Evolutionary conservation across 129 eudicot species (phyloP).

Genomic region (Flaveria sonorensis): DNA sequence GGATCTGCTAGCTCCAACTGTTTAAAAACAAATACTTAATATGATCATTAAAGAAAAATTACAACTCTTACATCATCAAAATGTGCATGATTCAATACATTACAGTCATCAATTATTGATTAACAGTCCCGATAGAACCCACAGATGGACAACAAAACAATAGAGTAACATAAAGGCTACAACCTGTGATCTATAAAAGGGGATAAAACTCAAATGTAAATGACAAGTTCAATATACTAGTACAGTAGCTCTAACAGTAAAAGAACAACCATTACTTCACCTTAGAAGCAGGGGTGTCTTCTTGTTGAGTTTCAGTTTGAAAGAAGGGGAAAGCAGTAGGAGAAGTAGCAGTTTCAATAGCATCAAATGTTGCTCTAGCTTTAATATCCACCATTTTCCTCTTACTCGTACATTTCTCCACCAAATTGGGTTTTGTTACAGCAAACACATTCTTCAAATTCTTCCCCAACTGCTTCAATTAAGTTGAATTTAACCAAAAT

Average conservation of each 20-base stretch:
- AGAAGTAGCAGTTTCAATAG: conserved; percentile 32
- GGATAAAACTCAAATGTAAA: no score
- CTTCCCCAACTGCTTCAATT: conserved; percentile 36
- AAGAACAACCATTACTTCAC: conserved; percentile 21
- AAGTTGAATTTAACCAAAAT: background rate
- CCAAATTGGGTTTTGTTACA: conserved; percentile 10
- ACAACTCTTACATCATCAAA: no score
- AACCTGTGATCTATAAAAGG: background rate
- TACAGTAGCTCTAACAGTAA: background rate
- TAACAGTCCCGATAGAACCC: background rate
- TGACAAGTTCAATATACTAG: no score
- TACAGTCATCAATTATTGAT: background rate
- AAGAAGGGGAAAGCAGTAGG: conserved; percentile 53
- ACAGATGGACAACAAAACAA: background rate
- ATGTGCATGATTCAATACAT: background rate
- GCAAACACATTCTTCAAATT: conserved; percentile 34
- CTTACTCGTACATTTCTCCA: conserved; percentile 14
- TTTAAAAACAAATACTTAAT: conserved; percentile 16
- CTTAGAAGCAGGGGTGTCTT: conserved; percentile 63
- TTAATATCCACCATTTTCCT: conserved; percentile 34
- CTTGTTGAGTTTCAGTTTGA: conserved; percentile 38
- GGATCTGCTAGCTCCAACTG: conserved; percentile 94
- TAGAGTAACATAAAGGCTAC: background rate
- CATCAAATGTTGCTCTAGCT: conserved; percentile 37
- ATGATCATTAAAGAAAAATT: no score